Evolutionary conservation across 345 rosid species (phyloP).

Genomic region (Draba incana): DNA sequence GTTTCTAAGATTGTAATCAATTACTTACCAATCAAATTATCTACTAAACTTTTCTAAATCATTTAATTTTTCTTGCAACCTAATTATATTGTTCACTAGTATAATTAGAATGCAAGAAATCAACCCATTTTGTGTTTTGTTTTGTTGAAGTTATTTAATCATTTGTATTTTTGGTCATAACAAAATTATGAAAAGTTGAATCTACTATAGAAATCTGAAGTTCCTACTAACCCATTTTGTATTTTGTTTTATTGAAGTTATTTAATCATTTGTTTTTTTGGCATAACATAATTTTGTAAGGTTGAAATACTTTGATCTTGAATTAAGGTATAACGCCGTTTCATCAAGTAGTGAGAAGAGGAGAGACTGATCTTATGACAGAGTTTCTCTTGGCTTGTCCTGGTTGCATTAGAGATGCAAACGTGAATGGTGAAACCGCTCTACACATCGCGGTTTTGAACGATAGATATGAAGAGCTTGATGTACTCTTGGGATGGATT

Average conservation of each 20-base stretch:
- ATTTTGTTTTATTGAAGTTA: background rate
- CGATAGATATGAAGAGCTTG: slow-evolving; percentile 24
- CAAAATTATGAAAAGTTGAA: too few relatives aligned
- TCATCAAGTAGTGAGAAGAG: slow-evolving; percentile 34
- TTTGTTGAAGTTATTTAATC: too few relatives aligned
- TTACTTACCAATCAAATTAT: too few relatives aligned
- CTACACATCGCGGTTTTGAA: slow-evolving; percentile 37
- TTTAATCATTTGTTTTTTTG: background rate
- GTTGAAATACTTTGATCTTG: slow-evolving; percentile 7
- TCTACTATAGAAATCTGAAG: too few relatives aligned
- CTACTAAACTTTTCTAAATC: too few relatives aligned
- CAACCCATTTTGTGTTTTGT: too few relatives aligned
- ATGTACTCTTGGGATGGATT: slow-evolving; percentile 36
- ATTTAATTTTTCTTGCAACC: too few relatives aligned
- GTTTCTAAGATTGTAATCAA: too few relatives aligned
- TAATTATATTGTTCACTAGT: too few relatives aligned
- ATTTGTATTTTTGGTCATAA: too few relatives aligned
- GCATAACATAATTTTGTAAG: background rate
- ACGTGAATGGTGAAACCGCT: slow-evolving; percentile 30
- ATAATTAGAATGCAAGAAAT: too few relatives aligned
- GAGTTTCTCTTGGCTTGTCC: slow-evolving; percentile 39
- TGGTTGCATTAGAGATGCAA: slow-evolving; percentile 35
- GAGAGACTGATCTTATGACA: slow-evolving; percentile 34
- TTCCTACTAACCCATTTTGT: background rate
- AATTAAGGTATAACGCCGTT: slow-evolving; percentile 33